Percentiles rank a stretch among this genome's conserved stretches.
Conservation (phyloP, 192 early-diverging fungal species). For the Jimgerdemannia lactiflua region DNA sequence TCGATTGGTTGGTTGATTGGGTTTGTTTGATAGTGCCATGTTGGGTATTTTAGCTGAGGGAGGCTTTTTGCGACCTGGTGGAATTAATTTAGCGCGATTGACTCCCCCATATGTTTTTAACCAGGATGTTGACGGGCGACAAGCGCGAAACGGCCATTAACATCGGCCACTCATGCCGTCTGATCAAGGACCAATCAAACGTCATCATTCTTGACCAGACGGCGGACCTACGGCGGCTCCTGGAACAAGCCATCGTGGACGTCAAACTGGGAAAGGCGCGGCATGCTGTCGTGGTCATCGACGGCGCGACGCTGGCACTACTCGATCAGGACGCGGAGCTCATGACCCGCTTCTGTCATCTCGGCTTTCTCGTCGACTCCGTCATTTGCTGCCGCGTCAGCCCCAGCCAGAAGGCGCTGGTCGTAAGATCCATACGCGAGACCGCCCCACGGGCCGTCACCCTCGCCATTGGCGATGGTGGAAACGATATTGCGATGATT, state of each 20-base stretch:
- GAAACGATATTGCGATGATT: conserved; percentile 96
- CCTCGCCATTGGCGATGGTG: conserved; percentile 89
- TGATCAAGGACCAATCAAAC: conserved; percentile 52
- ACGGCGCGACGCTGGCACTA: conserved; percentile 35
- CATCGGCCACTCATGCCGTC: conserved; percentile 76
- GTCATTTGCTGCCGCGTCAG: conserved; percentile 93
- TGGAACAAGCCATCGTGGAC: conserved; percentile 33
- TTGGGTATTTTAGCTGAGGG: too few relatives aligned
- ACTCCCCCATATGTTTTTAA: too few relatives aligned
- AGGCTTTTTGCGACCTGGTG: too few relatives aligned
- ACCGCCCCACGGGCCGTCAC: conserved; percentile 52
- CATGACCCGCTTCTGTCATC: conserved; percentile 61
- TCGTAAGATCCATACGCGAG: conserved; percentile 68
- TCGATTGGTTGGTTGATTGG: too few relatives aligned
- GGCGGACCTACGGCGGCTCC: conserved; percentile 26
- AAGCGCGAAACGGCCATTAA: conserved; percentile 92
- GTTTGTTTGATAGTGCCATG: too few relatives aligned
- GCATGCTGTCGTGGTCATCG: conserved; percentile 44
- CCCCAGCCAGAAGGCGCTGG: conserved; percentile 86
- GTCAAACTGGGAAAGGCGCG: conserved; percentile 29
- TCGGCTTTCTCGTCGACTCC: conserved; percentile 71
- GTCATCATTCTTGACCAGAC: conserved; percentile 39
- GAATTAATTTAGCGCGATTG: too few relatives aligned
- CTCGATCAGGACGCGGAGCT: conserved; percentile 50
- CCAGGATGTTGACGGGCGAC: conserved; percentile 81